A percentile compares a stretch with the other conserved stretches of the same genome.
Evolutionary conservation across 441 rosid species (phyloP).

Genomic region (Croton laevigatus): DNA sequence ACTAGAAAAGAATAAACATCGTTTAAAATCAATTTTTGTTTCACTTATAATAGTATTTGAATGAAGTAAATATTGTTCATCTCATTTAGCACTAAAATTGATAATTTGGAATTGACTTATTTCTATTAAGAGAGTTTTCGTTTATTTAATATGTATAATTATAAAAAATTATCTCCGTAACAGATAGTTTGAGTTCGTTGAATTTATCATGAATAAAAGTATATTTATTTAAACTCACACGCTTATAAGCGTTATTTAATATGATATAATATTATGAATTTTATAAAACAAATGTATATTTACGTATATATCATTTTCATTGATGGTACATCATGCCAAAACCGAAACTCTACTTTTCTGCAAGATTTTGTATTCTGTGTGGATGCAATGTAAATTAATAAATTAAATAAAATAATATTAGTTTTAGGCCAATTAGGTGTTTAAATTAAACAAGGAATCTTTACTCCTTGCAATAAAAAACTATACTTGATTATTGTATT

Average conservation of each 20-base stretch:
- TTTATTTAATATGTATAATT: too few relatives aligned
- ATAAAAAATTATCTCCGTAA: too few relatives aligned
- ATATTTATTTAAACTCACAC: too few relatives aligned
- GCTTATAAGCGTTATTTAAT: neutral
- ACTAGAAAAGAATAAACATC: too few relatives aligned
- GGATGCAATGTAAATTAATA: neutral
- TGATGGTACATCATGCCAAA: constrained; percentile 1
- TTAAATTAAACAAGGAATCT: neutral
- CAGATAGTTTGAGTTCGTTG: too few relatives aligned
- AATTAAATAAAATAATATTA: neutral
- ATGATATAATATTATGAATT: neutral
- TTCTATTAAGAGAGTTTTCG: too few relatives aligned
- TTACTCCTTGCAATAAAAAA: neutral
- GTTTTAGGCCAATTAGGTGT: constrained; percentile 1
- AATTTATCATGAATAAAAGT: too few relatives aligned
- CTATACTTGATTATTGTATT: neutral
- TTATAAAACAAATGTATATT: neutral
- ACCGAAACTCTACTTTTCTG: constrained; percentile 10
- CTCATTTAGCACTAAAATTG: too few relatives aligned
- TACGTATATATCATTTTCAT: constrained; percentile 2
- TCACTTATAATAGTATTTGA: too few relatives aligned
- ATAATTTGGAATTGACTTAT: too few relatives aligned
- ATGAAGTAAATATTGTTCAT: too few relatives aligned
- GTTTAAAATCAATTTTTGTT: too few relatives aligned
- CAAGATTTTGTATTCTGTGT: neutral